Conservation (phyloP, 495 filamentous ascomycete species). For the Sordaria brevicollis region DNA sequence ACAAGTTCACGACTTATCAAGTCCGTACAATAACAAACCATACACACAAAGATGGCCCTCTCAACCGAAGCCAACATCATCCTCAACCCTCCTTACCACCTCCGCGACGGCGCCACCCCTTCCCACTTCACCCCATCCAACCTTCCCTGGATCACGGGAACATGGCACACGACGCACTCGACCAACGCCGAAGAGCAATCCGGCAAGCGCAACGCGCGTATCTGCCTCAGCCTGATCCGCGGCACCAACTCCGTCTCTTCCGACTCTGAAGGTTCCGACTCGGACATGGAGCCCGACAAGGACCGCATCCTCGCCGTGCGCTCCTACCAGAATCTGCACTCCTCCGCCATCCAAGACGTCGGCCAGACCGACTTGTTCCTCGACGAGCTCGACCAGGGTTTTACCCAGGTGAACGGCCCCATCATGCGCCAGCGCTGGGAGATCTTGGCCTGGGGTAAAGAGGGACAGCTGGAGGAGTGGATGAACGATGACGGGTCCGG, state of each 20-base stretch:
- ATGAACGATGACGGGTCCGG: constrained; percentile 8
- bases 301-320: background rate
- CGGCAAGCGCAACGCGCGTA: background rate
- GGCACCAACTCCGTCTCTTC: background rate
- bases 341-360: background rate
- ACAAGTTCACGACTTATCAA: background rate
- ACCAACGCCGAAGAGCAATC: background rate
- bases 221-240: background rate
- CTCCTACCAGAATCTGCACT: background rate
- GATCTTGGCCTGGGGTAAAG: constrained; percentile 5
- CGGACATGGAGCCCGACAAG: background rate
- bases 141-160: background rate
- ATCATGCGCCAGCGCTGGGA: background rate
- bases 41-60: background rate
- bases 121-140: background rate
- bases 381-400: background rate
- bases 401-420: background rate
- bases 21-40: background rate
- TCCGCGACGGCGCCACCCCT: background rate
- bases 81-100: background rate
- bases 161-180: background rate
- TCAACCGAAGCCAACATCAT: background rate
- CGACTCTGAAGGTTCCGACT: background rate
- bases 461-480: constrained; percentile 10
- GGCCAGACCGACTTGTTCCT: background rate